These are phyloP conservation scores for Elaeagnus macrophylla DNA, from an alignment of 306 rosid genomes.

Conservation along the genomic window DNA sequence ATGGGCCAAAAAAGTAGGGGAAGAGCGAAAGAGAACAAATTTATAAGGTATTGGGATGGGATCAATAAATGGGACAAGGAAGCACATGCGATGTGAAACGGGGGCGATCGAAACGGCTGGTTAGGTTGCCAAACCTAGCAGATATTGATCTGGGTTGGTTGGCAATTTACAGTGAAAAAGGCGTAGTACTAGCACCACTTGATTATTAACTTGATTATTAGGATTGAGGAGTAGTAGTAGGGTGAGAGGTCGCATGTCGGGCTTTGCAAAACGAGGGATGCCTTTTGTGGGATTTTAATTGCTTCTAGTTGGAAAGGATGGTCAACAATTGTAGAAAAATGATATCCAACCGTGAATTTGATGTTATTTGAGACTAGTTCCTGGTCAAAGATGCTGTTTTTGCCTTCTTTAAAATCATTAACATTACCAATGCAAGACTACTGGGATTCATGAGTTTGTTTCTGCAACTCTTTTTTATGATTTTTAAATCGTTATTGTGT, in stretches of 20 bases:
- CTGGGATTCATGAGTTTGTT: no score
- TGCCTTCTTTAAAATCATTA: no score
- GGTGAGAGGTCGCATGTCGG: not conserved
- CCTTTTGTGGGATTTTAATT: not conserved
- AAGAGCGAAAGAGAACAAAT: not conserved
- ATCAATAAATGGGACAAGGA: conserved; percentile 9
- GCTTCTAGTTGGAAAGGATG: not conserved
- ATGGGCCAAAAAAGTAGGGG: conserved; percentile 1
- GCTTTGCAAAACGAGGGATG: not conserved
- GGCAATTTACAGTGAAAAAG: not conserved
- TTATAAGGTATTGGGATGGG: not conserved
- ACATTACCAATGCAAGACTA: no score
- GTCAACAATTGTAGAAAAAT: no score
- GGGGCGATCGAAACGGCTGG: not conserved
- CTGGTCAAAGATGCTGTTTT: no score
- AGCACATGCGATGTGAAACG: conserved; percentile 23
- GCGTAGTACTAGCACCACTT: not conserved
- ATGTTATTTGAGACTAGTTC: no score
- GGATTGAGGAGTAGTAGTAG: not conserved
- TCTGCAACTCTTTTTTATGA: no score
- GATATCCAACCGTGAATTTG: no score
- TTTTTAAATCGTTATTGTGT: no score
- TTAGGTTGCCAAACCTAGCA: not conserved
- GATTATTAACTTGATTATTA: no score
- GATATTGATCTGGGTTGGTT: not conserved